Evolutionary conservation across 1,284 basidiomycete species (phyloP).

Genomic region (Termitomyces sp.): DNA sequence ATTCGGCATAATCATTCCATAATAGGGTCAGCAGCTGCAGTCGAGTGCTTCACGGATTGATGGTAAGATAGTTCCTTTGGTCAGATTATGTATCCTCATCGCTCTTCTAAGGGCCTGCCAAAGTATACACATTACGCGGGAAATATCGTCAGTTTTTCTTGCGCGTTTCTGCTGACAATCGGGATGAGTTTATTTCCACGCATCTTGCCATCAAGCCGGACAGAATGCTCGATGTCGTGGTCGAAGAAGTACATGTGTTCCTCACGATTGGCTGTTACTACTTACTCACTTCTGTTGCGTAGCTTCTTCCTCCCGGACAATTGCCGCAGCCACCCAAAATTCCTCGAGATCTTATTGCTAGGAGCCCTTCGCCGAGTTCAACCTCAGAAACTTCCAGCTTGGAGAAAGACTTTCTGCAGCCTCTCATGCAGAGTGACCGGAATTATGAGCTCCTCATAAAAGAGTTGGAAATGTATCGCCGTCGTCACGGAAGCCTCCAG

Average conservation of each 20-base stretch:
- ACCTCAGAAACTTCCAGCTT: constrained; percentile 11
- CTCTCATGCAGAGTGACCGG: neutral
- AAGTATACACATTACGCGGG: constrained; percentile 61
- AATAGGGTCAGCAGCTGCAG: constrained; percentile 51
- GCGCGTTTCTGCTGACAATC: constrained; percentile 49
- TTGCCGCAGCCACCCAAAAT: constrained; percentile 27
- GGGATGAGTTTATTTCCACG: constrained; percentile 38
- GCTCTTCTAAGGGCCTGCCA: constrained; percentile 52
- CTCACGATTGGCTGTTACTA: neutral
- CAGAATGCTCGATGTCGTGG: constrained; percentile 42
- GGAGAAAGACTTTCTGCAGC: constrained; percentile 5
- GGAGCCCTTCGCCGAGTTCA: constrained; percentile 19
- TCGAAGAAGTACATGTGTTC: constrained; percentile 39
- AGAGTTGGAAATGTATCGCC: constrained; percentile 7
- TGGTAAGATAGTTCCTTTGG: constrained; percentile 34
- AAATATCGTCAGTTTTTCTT: constrained; percentile 68
- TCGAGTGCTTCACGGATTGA: constrained; percentile 62
- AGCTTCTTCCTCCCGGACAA: constrained; percentile 28
- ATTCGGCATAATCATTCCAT: neutral
- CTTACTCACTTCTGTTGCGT: neutral
- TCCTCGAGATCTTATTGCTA: constrained; percentile 16
- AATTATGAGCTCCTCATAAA: neutral
- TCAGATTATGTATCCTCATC: neutral
- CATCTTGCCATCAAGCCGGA: constrained; percentile 44
- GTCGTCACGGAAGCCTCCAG: constrained; percentile 1